Evolutionary conservation across 2,329 filamentous ascomycete genomes (phyloP), one percentile per base, ranked within the genome.

Genomic region (Ophiocordyceps polyrhachis-furcata): DNA sequence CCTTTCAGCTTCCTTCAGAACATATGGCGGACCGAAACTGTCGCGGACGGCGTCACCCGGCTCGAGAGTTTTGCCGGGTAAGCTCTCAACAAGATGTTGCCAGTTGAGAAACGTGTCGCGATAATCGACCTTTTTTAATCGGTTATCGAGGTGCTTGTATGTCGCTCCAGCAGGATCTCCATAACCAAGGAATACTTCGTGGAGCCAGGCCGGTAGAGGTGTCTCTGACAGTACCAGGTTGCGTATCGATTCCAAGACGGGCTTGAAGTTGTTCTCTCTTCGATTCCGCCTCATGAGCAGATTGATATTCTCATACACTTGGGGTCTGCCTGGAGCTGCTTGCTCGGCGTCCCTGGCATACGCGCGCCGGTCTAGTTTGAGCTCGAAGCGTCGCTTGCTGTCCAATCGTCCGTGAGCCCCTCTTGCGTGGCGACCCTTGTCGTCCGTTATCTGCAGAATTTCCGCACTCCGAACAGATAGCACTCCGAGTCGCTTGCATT

Each of bases 131-230:
- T 74, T 83, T 54, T 78, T 77, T 50, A 93, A 69, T 47, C 79
- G 74, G 58, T 86, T 91, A 1, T 83, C 66, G 15, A 98, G 65
- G 43, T 86, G 80, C 50, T 83, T 86, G 64, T 93, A 94, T 20
- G 78, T 83, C 31, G 91, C 91, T 47, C 83, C 81, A 28, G 85
- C 75, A 47, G 91, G 89, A 60, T 98, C 88, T 42, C 91, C 91
- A 59, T 93, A 96, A 3, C 91, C 91, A n/a, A 98, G 68, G 60
- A 96, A 98, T 11, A 96, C 89, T 52, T 96, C 91, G 55, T 94
- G 86, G 40, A 98, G 70, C 91, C 91, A 98, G 2, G 80, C 75
- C 14, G 91, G 87, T 45, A 96, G 70, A 7, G 84, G 83, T 19
- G 89, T 79, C 53, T 93, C 84, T 1, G 87, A 87, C 31, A 93